Conservation (phyloP, 441 rosid species). For the Lepidium campestre region DNA sequence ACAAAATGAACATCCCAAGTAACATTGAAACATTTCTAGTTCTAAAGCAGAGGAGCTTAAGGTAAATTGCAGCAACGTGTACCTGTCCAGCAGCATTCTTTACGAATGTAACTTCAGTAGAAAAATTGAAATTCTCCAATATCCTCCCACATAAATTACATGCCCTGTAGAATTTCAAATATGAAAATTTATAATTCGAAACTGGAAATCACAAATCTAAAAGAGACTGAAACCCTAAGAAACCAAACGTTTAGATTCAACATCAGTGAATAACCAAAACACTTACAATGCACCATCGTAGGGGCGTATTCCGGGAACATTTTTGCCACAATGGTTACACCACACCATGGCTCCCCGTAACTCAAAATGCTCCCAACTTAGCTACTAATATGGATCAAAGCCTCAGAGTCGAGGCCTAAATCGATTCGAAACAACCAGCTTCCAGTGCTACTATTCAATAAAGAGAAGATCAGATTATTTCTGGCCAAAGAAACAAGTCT, state of each 20-base stretch:
- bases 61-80: background rate
- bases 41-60: background rate
- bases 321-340: slow-evolving; percentile 24
- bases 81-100: slow-evolving; percentile 70
- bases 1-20: background rate
- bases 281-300: slow-evolving; percentile 29
- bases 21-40: background rate
- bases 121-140: slow-evolving; percentile 42
- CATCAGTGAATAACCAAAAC: background rate
- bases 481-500: background rate
- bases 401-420: background rate
- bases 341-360: slow-evolving; percentile 22
- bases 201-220: background rate
- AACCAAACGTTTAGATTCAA: background rate
- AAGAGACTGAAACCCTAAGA: background rate
- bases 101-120: slow-evolving; percentile 50
- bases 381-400: background rate
- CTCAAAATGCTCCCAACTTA: slow-evolving; percentile 9
- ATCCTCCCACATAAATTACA: slow-evolving; percentile 61
- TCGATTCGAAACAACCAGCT: slow-evolving; percentile 8
- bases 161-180: slow-evolving; percentile 30
- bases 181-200: background rate
- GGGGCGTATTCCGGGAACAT: slow-evolving; percentile 25
- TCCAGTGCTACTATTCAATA: background rate
- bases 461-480: background rate